Evolutionary conservation across 2,329 filamentous ascomycete species (phyloP).

Genomic region (Ophiostoma quercus): DNA sequence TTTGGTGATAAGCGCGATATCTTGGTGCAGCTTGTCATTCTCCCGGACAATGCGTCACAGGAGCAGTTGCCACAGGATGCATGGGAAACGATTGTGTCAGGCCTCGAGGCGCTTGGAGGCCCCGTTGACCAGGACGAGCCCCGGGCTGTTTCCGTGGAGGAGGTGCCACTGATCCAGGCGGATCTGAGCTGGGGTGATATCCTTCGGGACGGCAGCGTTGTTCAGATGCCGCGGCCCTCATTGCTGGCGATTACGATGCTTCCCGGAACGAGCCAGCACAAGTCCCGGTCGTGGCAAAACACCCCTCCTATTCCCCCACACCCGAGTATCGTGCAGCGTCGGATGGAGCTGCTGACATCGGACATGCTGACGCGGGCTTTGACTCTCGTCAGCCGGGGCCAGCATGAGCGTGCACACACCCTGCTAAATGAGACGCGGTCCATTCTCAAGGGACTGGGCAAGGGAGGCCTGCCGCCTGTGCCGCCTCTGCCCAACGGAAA

Average conservation of each 20-base stretch:
- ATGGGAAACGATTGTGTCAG: slow-evolving; percentile 96
- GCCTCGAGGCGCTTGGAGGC: slow-evolving; percentile 85
- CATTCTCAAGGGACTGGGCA: slow-evolving; percentile 91
- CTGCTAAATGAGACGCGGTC: slow-evolving; percentile 88
- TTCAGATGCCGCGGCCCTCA: slow-evolving; percentile 82
- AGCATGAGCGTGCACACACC: slow-evolving; percentile 90
- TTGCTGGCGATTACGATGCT: slow-evolving; percentile 94
- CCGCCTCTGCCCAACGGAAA: slow-evolving; percentile 53
- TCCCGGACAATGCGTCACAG: slow-evolving; percentile 74
- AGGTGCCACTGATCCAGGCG: slow-evolving; percentile 90
- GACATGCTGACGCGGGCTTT: slow-evolving; percentile 94
- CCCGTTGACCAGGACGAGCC: slow-evolving; percentile 81
- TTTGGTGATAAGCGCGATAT: slow-evolving; percentile 95
- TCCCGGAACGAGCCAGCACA: slow-evolving; percentile 58
- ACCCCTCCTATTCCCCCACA: slow-evolving; percentile 87
- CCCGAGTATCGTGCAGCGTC: slow-evolving; percentile 86
- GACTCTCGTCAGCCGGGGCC: slow-evolving; percentile 81
- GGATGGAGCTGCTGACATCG: slow-evolving; percentile 95
- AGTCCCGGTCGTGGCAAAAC: slow-evolving; percentile 59
- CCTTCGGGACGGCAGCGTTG: slow-evolving; percentile 76
- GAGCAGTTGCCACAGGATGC: slow-evolving; percentile 87
- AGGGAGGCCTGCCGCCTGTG: slow-evolving; percentile 86
- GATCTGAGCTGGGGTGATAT: slow-evolving; percentile 93
- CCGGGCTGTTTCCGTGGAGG: slow-evolving; percentile 79
- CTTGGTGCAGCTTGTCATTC: slow-evolving; percentile 86